Conservation (phyloP, 805 yeast species). For the Kodamaea restingae region DNA sequence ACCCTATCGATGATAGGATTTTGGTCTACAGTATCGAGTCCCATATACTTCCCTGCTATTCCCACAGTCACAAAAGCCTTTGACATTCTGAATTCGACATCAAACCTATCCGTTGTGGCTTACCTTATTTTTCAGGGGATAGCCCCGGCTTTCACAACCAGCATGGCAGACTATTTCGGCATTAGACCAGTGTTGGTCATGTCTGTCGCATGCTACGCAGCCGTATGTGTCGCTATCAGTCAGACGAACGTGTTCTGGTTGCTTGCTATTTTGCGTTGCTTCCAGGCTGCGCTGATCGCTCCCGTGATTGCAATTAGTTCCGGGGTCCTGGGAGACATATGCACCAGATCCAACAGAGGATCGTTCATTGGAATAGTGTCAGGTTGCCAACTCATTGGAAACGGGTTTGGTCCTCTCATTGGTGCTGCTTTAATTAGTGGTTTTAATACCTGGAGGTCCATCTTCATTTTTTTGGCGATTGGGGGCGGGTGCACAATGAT, state of each 20-base stretch:
- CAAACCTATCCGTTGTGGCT: constrained; percentile 74
- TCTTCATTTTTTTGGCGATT: constrained; percentile 72
- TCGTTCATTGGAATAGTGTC: constrained; percentile 60
- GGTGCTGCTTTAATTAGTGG: constrained; percentile 41
- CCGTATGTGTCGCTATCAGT: constrained; percentile 66
- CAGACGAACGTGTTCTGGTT: constrained; percentile 53
- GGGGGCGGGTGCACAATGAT: constrained; percentile 49
- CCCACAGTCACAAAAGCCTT: constrained; percentile 55
- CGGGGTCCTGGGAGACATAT: constrained; percentile 73
- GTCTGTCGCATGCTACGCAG: constrained; percentile 53
- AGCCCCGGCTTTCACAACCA: constrained; percentile 65
- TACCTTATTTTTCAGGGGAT: constrained; percentile 75
- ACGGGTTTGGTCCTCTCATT: constrained; percentile 75
- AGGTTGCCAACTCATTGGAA: constrained; percentile 68
- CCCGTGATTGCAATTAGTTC: constrained; percentile 69
- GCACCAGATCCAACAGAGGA: constrained; percentile 66
- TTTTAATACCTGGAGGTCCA: constrained; percentile 59
- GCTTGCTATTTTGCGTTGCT: constrained; percentile 59
- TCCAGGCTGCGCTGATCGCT: constrained; percentile 77
- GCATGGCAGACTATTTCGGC: constrained; percentile 66
- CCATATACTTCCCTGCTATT: constrained; percentile 79
- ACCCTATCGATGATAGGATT: constrained; percentile 48
- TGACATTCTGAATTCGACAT: constrained; percentile 49
- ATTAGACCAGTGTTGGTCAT: constrained; percentile 62
- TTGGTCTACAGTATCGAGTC: constrained; percentile 69